Base-by-base conservation (phyloP, 768 basidiomycete genomes). In the Naganishia randhawae region DNA sequence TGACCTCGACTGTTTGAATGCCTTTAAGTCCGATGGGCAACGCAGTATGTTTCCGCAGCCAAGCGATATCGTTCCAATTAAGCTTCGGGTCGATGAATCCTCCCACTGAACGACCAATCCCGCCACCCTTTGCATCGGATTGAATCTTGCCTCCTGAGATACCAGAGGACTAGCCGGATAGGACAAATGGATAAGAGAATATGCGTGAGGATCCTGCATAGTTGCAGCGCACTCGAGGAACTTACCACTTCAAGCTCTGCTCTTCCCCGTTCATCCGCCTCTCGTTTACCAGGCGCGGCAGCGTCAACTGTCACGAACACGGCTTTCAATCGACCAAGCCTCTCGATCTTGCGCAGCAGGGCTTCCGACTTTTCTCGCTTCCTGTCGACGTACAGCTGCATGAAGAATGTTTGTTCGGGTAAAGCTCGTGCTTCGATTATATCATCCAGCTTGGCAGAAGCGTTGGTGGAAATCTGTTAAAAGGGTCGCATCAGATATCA, bases 21-120 rank as follows among this genome's bases (percentile, higher is more conserved):
- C 83, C 83, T 70, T 84, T 84, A 67, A 84, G 70, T 11, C 82
- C 80, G 16, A 84, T 77, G 13, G 83, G 83, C 32, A 84, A 71
- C 39, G 74, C 72, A 13, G 83, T 83, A 62, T 82, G 74, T 63
- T 75, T 77, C 63, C 80, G 68, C 63, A 80, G 77, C 72, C 77
- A 90, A 85, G 79, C 86, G 84, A 68, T 88, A 63, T 80, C 80
- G 14, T 76, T 66, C 80, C 80, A 81, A 45, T 67, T 74, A 53
- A 81, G 64, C 57, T 73, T 76, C 0, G 78, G 77, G 61, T 81
- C 80, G 67, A 79, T 79, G 69, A 77, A 79, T 0, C 76, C 78
- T 29, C 78, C 79, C 8, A 77, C 74, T 3, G 72, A 73, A 51
- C 78, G 68, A 27, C 78, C 80, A 31, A 81, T 80, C 13, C 80